Percentiles rank a stretch among this genome's conserved stretches.
phyloP scores from a whole-genome alignment of 805 yeast species.

The Zygoascus flipseniorum region DNA sequence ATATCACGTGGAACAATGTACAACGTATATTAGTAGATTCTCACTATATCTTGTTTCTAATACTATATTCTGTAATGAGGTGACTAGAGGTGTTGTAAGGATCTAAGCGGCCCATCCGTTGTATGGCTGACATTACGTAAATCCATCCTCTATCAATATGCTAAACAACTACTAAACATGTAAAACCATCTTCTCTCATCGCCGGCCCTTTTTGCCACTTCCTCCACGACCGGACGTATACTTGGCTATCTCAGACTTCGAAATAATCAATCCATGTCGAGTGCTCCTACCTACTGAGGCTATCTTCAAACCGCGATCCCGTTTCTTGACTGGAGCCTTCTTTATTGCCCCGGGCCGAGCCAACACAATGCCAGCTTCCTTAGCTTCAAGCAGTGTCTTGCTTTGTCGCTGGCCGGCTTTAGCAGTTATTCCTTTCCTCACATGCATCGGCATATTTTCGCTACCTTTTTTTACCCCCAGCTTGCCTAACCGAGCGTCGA shows the following conservation, averaged over 20 bases:
- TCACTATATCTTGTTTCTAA: no score
- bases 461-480: slow-evolving; percentile 30
- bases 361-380: slow-evolving; percentile 83
- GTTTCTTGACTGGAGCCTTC: slow-evolving; percentile 37
- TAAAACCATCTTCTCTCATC: background rate
- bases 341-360: slow-evolving; percentile 34
- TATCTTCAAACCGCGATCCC: slow-evolving; percentile 76
- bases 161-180: no score
- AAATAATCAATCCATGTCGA: slow-evolving; percentile 65
- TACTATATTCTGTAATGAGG: no score
- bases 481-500: slow-evolving; percentile 27
- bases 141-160: no score
- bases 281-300: slow-evolving; percentile 70
- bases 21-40: no score
- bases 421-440: slow-evolving; percentile 75
- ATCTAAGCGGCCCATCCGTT: no score
- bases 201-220: slow-evolving; percentile 1
- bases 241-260: slow-evolving; percentile 53
- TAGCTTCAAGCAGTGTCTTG: slow-evolving; percentile 67
- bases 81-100: no score
- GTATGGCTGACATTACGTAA: no score
- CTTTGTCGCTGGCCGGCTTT: slow-evolving; percentile 41
- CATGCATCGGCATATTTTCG: slow-evolving; percentile 81
- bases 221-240: slow-evolving; percentile 8
- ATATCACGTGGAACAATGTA: no score